Evolutionary conservation across 176 grass and related monocot genomes (phyloP), one percentile per base, ranked within the genome.

Genomic region (Aegilops sharonensis): DNA sequence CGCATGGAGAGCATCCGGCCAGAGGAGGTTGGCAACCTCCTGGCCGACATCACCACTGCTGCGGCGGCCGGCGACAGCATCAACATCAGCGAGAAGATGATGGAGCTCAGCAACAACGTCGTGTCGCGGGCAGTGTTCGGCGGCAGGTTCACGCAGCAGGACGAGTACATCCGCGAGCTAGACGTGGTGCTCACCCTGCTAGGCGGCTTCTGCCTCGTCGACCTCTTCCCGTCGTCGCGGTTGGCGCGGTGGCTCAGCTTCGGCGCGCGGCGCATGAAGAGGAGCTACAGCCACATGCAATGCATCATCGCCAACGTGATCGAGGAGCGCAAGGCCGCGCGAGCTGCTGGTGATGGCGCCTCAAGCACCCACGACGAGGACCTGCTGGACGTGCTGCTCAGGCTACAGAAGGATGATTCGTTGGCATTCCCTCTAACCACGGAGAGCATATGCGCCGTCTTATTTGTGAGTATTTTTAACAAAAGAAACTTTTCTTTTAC

Each of bases 391-490:
- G 47, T 50, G 47, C 47, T 50, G 47, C 47, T 50, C 13, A 50
- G 47, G 47, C 47, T 50, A 14, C 47, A 72, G 81, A 9, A 40
- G 13, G 45, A 83, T 14, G 81, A 39, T 18, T 83, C 81, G 1
- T 13, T 72, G 15, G 20, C 32, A 6, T 40, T 72, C 50, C 52
- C 68, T 72, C 81, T 83, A 1, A 83, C 81, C 67, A 39, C 81
- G 1, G 50, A 73, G 50, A 83, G 57, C 17, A 72, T 83, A 25
- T 52, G 81, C 34, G 81, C 68, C 13, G 68, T 83, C 52, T 60
- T 83, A 25, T 72, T 72, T 72, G 81, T 83, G 6, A 83, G 68
- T 56, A 67, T 29, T 64, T 0, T 50, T 14, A 50, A 14, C 47
- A 48, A 48, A 1, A 4, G 3, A 48, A 48, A 1, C 45, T 48